Evolutionary conservation across 495 filamentous ascomycete genomes (phyloP), one percentile per base, ranked within the genome.

Genomic region (Podospora didyma): DNA sequence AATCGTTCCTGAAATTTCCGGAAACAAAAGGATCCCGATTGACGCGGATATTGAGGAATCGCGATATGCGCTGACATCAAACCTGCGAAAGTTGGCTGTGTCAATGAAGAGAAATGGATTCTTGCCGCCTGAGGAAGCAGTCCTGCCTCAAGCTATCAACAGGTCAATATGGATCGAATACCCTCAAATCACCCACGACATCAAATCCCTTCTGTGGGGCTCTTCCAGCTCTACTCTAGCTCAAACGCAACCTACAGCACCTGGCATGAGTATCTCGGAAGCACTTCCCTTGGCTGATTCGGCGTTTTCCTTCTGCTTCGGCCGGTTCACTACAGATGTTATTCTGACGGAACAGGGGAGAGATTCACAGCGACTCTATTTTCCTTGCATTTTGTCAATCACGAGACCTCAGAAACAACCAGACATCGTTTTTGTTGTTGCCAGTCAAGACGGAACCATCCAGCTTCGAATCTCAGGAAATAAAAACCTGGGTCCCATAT

Each of bases 51-150:
- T 81, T 19, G 72, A 78, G 23, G 73, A 77, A 5, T 69, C 81
- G 4, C 79, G 86, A 58, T 75, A 87, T 51, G 68, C 65, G 2
- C 72, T 90, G 4, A 56, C 79, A 35, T 80, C 82, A 20, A 86
- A 82, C 65, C 63, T 96, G 56, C 83, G 82, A 23, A 89, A 89
- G 31, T 65, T 96, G 46, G 76, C 87, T 3, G 79, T 87, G 61
- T 94, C 89, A 1, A 95, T 96, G 83, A 88, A 86, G 67, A 78
- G 87, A 41, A 92, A 93, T 63, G 82, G 85, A 37, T 84, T 90
- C 48, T 73, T 96, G 56, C 81, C 88, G 2, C 79, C 85, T 1
- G 77, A 83, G 23, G 81, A 88, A 31, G 73, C 81, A 16, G 78
- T 83, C 22, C 75, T 89, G 6, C 81, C 82, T 23, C 84, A 88